A percentile compares a stretch with the other conserved stretches of the same genome.
Conservation (phyloP, 345 rosid genomes). For the Reutealis trisperma region DNA sequence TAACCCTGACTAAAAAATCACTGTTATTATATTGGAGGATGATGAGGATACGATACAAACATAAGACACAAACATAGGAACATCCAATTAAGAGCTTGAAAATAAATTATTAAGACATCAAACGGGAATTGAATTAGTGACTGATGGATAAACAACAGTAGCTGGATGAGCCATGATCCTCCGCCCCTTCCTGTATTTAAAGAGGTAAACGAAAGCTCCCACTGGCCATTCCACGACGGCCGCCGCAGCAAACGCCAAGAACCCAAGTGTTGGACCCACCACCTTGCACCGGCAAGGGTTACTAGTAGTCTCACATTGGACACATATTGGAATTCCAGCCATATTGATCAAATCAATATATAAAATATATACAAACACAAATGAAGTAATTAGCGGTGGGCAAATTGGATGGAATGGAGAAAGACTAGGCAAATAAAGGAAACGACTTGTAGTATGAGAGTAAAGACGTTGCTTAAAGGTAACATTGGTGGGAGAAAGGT, state of each 20-base stretch:
- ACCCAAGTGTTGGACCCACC: constrained; percentile 77
- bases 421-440: too few species aligned
- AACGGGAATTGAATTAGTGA: constrained; percentile 61
- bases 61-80: too few species aligned
- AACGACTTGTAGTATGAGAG: neutral
- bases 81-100: too few species aligned
- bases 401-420: neutral
- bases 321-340: constrained; percentile 57
- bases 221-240: constrained; percentile 85
- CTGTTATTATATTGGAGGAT: too few species aligned
- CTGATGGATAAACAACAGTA: constrained; percentile 67
- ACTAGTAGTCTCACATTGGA: constrained; percentile 64
- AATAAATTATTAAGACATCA: constrained; percentile 16
- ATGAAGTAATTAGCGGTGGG: neutral
- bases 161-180: constrained; percentile 89
- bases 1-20: too few species aligned
- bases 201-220: constrained; percentile 77
- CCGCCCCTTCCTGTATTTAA: constrained; percentile 67
- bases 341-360: neutral
- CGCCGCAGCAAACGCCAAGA: constrained; percentile 69
- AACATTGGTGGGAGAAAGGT: neutral
- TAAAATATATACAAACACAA: neutral
- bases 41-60: too few species aligned
- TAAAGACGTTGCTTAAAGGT: neutral
- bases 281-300: constrained; percentile 92